phyloP scores from a whole-genome alignment of 768 basidiomycete species.

The Hypholoma sublateritium region DNA sequence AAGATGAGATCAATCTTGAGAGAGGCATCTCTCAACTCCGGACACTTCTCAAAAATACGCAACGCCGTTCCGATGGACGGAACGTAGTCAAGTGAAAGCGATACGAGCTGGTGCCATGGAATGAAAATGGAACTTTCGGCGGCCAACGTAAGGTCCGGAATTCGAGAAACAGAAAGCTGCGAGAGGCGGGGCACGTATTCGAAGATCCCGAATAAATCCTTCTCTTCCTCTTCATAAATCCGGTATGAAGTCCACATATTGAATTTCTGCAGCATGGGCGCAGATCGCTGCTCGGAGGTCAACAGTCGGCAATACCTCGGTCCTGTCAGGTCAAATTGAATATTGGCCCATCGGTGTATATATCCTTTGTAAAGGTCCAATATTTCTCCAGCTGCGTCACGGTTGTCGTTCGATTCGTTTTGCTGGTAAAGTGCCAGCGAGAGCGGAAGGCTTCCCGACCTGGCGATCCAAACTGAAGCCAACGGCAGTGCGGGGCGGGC shows the following conservation, averaged over 20 bases:
- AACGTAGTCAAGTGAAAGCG: conserved; percentile 26
- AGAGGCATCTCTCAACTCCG: conserved; percentile 24
- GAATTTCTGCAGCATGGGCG: conserved; percentile 30
- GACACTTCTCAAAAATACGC: conserved; percentile 28
- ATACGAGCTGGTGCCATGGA: conserved; percentile 31
- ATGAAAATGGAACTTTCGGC: conserved; percentile 23
- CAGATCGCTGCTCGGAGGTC: conserved; percentile 20
- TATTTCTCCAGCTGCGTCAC: conserved; percentile 25
- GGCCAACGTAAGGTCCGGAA: conserved; percentile 27
- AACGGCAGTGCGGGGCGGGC: conserved; percentile 28
- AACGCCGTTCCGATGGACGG: conserved; percentile 27
- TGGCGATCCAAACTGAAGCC: conserved; percentile 30
- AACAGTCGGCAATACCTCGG: conserved; percentile 24
- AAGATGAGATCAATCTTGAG: conserved; percentile 27
- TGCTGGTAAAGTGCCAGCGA: conserved; percentile 30
- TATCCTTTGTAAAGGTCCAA: conserved; percentile 30
- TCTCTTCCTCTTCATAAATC: conserved; percentile 28
- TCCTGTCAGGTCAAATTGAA: conserved; percentile 32
- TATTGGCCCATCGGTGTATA: conserved; percentile 29
- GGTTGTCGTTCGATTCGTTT: conserved; percentile 30
- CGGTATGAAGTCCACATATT: conserved; percentile 26
- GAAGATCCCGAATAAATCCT: conserved; percentile 30
- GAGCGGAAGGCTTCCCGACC: conserved; percentile 32
- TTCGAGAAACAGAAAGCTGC: conserved; percentile 29
- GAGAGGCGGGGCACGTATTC: conserved; percentile 27